These are phyloP conservation scores for Musa acuminata DNA, from an alignment of 176 grass and related monocot species.

Conservation along the genomic window DNA sequence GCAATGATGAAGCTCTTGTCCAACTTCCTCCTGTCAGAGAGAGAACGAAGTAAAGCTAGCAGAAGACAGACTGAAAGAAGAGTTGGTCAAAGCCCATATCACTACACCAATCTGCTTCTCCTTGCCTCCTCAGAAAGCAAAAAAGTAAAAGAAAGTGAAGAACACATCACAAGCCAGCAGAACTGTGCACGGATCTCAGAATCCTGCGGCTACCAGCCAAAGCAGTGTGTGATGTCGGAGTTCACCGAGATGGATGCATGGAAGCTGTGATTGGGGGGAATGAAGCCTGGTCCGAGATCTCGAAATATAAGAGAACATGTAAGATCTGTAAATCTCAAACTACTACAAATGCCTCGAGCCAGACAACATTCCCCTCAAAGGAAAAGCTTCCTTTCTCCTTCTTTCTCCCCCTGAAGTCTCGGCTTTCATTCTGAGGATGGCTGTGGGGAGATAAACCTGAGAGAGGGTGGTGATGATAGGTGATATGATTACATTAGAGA, in stretches of 20 bases:
- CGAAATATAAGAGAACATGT: background rate
- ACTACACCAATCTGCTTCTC: background rate
- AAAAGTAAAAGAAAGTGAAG: too few relatives aligned
- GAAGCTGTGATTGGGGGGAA: slow-evolving; percentile 88
- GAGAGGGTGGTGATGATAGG: background rate
- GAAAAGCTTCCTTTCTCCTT: slow-evolving; percentile 1
- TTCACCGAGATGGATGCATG: background rate
- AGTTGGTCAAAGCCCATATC: background rate
- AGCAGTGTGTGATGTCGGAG: too few relatives aligned
- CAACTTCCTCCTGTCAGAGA: background rate
- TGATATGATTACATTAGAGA: slow-evolving; percentile 6
- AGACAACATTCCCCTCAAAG: slow-evolving; percentile 19
- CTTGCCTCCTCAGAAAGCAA: background rate
- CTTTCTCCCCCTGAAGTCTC: background rate
- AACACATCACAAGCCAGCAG: too few relatives aligned
- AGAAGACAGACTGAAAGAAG: background rate
- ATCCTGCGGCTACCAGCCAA: too few relatives aligned
- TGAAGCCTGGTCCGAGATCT: slow-evolving; percentile 99
- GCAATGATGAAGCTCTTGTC: slow-evolving; percentile 5
- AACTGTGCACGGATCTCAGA: too few relatives aligned
- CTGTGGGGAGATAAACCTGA: background rate
- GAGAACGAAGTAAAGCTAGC: background rate
- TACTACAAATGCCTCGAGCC: background rate
- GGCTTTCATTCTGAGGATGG: background rate
- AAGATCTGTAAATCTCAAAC: background rate